phyloP scores from a whole-genome alignment of 1,139 yeast genomes.

The Tardiomyces digboiensis region DNA sequence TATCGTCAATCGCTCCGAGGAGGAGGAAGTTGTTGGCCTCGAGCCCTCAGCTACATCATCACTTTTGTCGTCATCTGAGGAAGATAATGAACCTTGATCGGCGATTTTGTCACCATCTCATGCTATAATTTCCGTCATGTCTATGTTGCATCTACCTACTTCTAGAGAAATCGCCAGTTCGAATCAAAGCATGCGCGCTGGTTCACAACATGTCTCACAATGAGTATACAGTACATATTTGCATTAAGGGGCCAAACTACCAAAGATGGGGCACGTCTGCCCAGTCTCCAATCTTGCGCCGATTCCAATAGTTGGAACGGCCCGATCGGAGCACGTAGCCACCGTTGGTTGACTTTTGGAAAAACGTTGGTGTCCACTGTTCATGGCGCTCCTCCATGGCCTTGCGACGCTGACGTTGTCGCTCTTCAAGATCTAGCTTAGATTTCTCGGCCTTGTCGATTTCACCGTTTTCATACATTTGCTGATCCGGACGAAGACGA shows the following conservation, averaged over 20 bases:
- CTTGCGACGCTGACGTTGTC: slow-evolving; percentile 70
- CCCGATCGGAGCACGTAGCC: slow-evolving; percentile 56
- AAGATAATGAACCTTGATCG: too few relatives aligned
- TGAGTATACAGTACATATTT: neutral
- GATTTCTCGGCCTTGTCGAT: slow-evolving; percentile 59
- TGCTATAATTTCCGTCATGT: too few relatives aligned
- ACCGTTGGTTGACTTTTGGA: slow-evolving; percentile 28
- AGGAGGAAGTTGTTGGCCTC: slow-evolving; percentile 34
- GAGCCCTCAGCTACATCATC: too few relatives aligned
- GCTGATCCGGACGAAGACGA: slow-evolving; percentile 79
- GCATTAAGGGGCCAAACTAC: slow-evolving; percentile 8
- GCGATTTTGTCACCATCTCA: too few relatives aligned
- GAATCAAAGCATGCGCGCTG: neutral
- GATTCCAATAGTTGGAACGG: slow-evolving; percentile 67
- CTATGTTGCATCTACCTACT: neutral
- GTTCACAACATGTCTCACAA: too few relatives aligned
- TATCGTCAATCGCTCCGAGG: slow-evolving; percentile 71
- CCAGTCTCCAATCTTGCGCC: slow-evolving; percentile 33
- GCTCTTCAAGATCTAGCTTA: slow-evolving; percentile 64
- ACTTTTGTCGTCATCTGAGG: too few relatives aligned
- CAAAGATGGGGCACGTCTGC: slow-evolving; percentile 20
- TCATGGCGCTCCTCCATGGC: slow-evolving; percentile 38
- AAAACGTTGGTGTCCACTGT: slow-evolving; percentile 52
- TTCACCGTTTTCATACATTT: slow-evolving; percentile 58
- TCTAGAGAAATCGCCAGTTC: neutral